These are phyloP conservation scores for Tetragonia tetragonoides DNA, from an alignment of 148 eudicot genomes.

Conservation along the genomic window DNA sequence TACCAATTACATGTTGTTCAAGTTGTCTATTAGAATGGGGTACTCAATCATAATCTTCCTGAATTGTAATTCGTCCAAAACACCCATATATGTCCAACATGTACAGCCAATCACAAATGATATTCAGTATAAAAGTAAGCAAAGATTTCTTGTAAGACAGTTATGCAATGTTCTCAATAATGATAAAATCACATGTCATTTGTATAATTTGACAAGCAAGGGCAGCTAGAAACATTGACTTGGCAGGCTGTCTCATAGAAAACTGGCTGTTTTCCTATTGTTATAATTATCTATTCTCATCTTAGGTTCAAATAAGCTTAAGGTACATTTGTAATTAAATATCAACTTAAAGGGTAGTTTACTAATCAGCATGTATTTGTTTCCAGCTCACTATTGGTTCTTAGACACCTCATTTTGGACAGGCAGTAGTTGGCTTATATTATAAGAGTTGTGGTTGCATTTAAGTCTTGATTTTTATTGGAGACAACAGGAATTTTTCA, in stretches of 20 bases:
- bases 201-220: constrained; percentile 30
- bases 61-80: no score
- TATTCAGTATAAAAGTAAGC: background rate
- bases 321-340: constrained; percentile 9
- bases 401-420: constrained; percentile 1
- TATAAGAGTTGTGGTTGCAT: background rate
- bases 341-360: background rate
- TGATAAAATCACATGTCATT: constrained; percentile 27
- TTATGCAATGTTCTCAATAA: constrained; percentile 16
- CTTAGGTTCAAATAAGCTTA: no score
- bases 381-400: background rate
- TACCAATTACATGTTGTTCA: no score
- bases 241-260: constrained; percentile 18
- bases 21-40: no score
- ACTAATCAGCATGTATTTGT: background rate
- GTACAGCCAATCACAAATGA: constrained; percentile 1
- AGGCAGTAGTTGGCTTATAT: constrained; percentile 16
- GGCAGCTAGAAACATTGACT: constrained; percentile 24
- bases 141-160: constrained; percentile 5
- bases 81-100: constrained; percentile 2
- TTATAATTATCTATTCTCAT: no score
- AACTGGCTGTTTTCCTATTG: background rate
- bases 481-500: background rate
- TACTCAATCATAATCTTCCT: no score
- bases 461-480: constrained; percentile 10